These are phyloP conservation scores for Salix brachista DNA, from an alignment of 345 rosid species.

Conservation along the genomic window DNA sequence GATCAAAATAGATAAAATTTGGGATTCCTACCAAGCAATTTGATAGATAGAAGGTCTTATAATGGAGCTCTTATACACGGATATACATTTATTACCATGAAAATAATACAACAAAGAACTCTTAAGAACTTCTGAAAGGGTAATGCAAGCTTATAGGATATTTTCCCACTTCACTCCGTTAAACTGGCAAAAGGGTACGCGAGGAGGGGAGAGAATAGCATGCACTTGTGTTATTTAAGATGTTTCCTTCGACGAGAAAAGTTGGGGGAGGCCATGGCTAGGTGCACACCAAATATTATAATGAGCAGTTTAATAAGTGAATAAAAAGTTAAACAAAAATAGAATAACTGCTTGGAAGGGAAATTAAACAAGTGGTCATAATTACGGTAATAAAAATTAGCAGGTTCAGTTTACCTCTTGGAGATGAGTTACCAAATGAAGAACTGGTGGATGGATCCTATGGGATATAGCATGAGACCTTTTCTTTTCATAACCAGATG, in stretches of 20 bases:
- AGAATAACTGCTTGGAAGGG: neutral
- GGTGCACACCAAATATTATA: neutral
- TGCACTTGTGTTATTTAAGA: neutral
- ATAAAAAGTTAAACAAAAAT: no score
- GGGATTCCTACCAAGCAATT: slow-evolving; percentile 5
- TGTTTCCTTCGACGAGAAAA: slow-evolving; percentile 5
- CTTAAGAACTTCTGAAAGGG: slow-evolving; percentile 29
- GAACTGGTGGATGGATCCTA: slow-evolving; percentile 25
- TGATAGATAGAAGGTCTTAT: slow-evolving; percentile 7
- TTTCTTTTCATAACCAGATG: slow-evolving; percentile 28
- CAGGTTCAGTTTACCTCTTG: neutral
- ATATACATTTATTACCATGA: neutral
- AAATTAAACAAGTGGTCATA: neutral
- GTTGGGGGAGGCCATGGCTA: neutral
- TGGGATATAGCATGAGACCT: slow-evolving; percentile 54
- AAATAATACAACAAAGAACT: slow-evolving; percentile 21
- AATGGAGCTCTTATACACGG: neutral
- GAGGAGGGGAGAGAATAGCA: neutral
- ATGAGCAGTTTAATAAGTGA: neutral
- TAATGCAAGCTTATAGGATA: slow-evolving; percentile 18
- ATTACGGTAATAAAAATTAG: no score
- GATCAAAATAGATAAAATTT: no score
- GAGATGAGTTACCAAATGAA: neutral
- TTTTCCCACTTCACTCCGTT: slow-evolving; percentile 15
- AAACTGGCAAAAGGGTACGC: neutral